A percentile compares a stretch with the other conserved stretches of the same genome.
Conservation (phyloP, 345 rosid species). For the Trapa incisa region DNA sequence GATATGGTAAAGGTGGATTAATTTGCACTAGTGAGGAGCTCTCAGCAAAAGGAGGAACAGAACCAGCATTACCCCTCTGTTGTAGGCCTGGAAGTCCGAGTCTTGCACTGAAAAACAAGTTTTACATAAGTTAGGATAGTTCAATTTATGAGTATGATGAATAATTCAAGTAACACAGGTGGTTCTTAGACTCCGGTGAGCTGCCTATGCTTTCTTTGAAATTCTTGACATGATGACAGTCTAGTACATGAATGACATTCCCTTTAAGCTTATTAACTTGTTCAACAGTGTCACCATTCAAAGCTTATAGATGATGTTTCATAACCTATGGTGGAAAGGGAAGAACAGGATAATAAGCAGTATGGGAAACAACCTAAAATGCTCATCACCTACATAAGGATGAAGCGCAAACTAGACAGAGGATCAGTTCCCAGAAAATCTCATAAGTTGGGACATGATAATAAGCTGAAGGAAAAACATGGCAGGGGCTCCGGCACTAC, state of each 20-base stretch:
- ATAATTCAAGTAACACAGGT: not conserved
- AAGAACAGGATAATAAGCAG: too few relatives aligned
- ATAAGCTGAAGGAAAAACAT: too few relatives aligned
- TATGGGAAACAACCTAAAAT: too few relatives aligned
- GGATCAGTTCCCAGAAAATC: too few relatives aligned
- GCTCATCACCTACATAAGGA: too few relatives aligned
- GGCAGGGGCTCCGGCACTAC: too few relatives aligned
- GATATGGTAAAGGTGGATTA: constrained; percentile 33
- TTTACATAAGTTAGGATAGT: not conserved
- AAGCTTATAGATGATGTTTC: constrained; percentile 3
- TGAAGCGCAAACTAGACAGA: too few relatives aligned
- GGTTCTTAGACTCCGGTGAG: not conserved
- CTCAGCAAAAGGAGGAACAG: constrained; percentile 22
- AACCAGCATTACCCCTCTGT: constrained; percentile 40
- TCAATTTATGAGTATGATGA: not conserved
- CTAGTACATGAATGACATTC: not conserved
- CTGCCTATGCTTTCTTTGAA: not conserved
- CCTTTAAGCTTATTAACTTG: not conserved
- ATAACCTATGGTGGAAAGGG: not conserved
- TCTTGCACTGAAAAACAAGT: constrained; percentile 58
- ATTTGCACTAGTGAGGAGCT: constrained; percentile 24
- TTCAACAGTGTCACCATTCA: not conserved
- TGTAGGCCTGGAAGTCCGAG: constrained; percentile 79
- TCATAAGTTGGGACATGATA: too few relatives aligned
- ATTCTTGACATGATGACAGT: not conserved